Base-by-base conservation (phyloP, 2,329 filamentous ascomycete genomes). In the Podosphaera leucotricha region DNA sequence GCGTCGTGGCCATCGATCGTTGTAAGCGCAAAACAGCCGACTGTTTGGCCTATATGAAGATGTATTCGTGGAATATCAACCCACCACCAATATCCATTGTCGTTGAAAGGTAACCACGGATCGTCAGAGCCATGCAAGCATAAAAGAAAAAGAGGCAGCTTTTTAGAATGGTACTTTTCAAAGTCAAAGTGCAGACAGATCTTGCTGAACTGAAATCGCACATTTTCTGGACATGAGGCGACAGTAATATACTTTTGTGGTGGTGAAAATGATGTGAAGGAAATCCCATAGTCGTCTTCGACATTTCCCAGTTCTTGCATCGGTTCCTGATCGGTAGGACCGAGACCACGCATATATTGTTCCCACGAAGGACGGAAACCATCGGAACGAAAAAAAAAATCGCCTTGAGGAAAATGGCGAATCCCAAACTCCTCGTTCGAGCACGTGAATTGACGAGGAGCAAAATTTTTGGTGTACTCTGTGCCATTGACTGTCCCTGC, bases 191-290 rank as follows among this genome's bases (percentile, higher is more conserved):
- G 87, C 54, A 75, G 71, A 57, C 87, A 95, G 10, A 78, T 55
- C 46, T 80, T 79, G 44, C 71, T 72, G 56, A 92, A 86, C 54
- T 82, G 78, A 61, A 95, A 93, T 15, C 82, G 72, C 22, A 90
- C 63, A 1, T 68, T 61, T 36, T 68, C 61, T 5, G 80, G 67
- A 16, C 16, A 20, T 1, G 69, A 63, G 49, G 70, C 55, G 2
- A 83, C 68, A 1, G 67, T 62, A 46, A 92, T 75, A 26, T 71
- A 64, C 48, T 70, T 71, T 43, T 60, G 57, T 3, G 60, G 56
- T 0, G 82, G 86, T 44, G 67, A 62, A 53, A 92, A 71, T 0
- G 71, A 75, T 13, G 66, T 66, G 47, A 66, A 59, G 1, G 64
- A 64, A 22, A 77, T 58, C 18, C 70, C 71, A 54, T 75, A 69